Evolutionary conservation across 306 rosid species (phyloP), one percentile per base, ranked within the genome.

Genomic region (Rosa rugosa): DNA sequence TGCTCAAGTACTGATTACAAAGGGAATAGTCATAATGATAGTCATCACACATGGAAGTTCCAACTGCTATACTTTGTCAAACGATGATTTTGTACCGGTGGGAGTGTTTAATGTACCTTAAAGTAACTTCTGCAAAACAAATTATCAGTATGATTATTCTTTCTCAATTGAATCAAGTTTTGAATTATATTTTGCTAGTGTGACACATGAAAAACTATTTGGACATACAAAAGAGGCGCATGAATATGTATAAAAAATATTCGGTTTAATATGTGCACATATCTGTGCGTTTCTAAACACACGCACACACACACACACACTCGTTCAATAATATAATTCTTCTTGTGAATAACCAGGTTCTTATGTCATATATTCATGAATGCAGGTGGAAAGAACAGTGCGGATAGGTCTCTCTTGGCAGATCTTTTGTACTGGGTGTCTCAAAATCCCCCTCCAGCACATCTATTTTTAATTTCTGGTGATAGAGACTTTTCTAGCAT

Each of bases 371-470:
- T 34, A 41, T 80, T 11, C 20, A 70, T 78, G 49, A 66, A 71
- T 86, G 88, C 92, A 95, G 99, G 94, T 85, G 94, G 91, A 80
- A 93, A 90, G 80, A 93, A 89, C 73, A 90, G 87, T 75, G 98
- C 98, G 8, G 93, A 93, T 84, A 85, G 91, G 84, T 87, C 91
- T 80, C 93, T 94, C 84, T 90, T 94, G 72, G 71, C 88, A 47
- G 92, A 92, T 82, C 97, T 95, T 47, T 81, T 93, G 97, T 79
- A 68, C 78, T 95, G 98, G 98, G 94, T 93, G 84, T 89, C 99
- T 67, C 95, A 87, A 80, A 91, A 93, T 83, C 98, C 99, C 80
- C 99, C 99, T 46, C 99, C 98, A 10, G 99, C 99, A 13, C 98
- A 95, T 87, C 84, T 93, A 69, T 88, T 95, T 77, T 79, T 95